A percentile compares a stretch with the other conserved stretches of the same genome.
Conservation (phyloP, 2,329 filamentous ascomycete genomes). For the Claviceps sp. region DNA sequence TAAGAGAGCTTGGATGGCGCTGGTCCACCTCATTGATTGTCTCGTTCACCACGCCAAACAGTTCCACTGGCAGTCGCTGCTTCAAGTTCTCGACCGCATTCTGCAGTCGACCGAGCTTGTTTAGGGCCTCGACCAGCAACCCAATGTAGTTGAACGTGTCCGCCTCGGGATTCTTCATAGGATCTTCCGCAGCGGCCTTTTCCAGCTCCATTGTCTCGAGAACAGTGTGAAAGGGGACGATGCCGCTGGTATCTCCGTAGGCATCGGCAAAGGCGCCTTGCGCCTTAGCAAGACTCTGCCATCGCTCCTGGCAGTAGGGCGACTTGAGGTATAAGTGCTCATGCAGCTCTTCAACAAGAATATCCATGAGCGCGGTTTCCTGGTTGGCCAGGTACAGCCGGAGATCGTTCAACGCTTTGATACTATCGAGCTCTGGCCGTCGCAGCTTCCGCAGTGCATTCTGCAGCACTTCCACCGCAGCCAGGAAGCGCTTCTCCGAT, state of each 20-base stretch:
- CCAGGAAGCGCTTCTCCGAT: slow-evolving; percentile 89
- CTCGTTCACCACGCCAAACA: slow-evolving; percentile 88
- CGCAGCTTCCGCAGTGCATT: slow-evolving; percentile 72
- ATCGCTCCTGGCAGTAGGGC: slow-evolving; percentile 90
- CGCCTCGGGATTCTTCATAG: slow-evolving; percentile 83
- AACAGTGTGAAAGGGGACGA: slow-evolving; percentile 44
- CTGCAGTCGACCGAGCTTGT: slow-evolving; percentile 78
- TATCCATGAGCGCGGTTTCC: slow-evolving; percentile 82
- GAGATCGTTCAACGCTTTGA: slow-evolving; percentile 77
- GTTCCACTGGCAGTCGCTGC: slow-evolving; percentile 81
- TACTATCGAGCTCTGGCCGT: slow-evolving; percentile 79
- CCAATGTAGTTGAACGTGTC: slow-evolving; percentile 92
- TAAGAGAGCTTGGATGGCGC: slow-evolving; percentile 72
- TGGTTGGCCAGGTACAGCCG: slow-evolving; percentile 85
- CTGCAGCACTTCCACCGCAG: slow-evolving; percentile 83
- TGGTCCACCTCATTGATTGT: slow-evolving; percentile 90
- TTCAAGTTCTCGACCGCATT: slow-evolving; percentile 81
- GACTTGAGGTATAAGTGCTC: slow-evolving; percentile 97
- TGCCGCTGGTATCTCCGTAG: slow-evolving; percentile 30
- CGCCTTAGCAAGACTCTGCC: slow-evolving; percentile 67
- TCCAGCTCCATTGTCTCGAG: slow-evolving; percentile 49
- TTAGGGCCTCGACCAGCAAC: slow-evolving; percentile 75
- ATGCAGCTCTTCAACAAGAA: slow-evolving; percentile 91
- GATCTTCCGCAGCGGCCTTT: slow-evolving; percentile 62
- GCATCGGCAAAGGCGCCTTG: slow-evolving; percentile 41